Base-by-base conservation (phyloP, 2,329 filamentous ascomycete species). In the Aspergillus ibericus region DNA sequence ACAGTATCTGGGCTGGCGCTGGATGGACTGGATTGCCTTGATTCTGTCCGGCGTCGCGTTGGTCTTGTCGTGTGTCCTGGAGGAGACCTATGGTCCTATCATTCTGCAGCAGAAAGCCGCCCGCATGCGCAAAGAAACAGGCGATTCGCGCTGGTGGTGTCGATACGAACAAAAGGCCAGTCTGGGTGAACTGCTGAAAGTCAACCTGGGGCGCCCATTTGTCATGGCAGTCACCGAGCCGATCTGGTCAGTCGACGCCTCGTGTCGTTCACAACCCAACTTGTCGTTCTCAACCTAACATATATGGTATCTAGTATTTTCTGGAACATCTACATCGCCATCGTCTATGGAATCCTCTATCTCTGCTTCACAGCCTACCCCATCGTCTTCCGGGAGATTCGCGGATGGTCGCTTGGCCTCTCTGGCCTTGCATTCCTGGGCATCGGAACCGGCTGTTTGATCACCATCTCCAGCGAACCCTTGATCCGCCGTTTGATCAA, bases 361-460 rank as follows among this genome's bases (percentile, higher is more conserved):
- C 85, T 96, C 32, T 96, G 91, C 75, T 96, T 96, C 77, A 88
- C 96, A 15, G 91, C 91, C 12, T 96, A 96, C 72, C 92, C 92
- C 0, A 89, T 96, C 59, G 89, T 96, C 58, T 96, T 95, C 75
- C 81, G 82, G 10, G 80, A 88, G 40, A 76, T 85, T 58, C 88
- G 93, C 16, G 91, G 91, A 60, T 97, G 92, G 93, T 82, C 82
- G 2, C 80, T 88, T 0, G 88, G 90, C 1, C 75, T 89, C 35
- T 86, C 88, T 0, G 92, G 93, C 0, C 83, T 97, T 2, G 84
- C 91, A 1, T 97, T 96, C 73, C 68, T 88, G 5, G 93, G 91
- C 10, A 87, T 88, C 50, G 85, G 85, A 0, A 76, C 83, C n/a
- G 85, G 86, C 32, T 77, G 76, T 18, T 67, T 84, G 44, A 72